phyloP scores from a whole-genome alignment of 352 stramenopile species.

The Pythium folliculosum region DNA sequence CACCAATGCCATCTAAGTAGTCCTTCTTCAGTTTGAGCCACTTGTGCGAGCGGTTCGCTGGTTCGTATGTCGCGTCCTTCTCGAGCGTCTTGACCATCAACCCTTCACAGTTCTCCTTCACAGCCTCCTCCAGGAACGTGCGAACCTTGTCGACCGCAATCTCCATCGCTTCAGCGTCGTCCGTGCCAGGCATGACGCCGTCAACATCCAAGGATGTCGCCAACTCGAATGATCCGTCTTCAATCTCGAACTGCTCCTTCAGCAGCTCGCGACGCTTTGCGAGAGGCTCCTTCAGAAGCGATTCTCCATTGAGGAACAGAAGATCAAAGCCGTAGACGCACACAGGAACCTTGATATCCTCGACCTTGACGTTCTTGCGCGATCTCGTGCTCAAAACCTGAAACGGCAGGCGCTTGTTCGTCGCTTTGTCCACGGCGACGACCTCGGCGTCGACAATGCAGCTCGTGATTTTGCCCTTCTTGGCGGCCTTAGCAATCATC shows the following conservation, averaged over 20 bases:
- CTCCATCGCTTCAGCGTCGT: conserved; percentile 90
- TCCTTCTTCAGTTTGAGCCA: conserved; percentile 99
- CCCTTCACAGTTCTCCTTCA: conserved; percentile 94
- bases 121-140: conserved; percentile 94
- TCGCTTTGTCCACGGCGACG: conserved; percentile 97
- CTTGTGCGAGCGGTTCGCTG: conserved; percentile 97
- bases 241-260: conserved; percentile 90
- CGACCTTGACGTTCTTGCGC: conserved; percentile 89
- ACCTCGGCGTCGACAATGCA: conserved; percentile 99
- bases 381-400: conserved; percentile 98
- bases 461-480: conserved; percentile 57
- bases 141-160: conserved; percentile 76
- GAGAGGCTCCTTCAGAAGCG: conserved; percentile 91
- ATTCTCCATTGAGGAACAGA: conserved; percentile 97
- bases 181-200: conserved; percentile 81
- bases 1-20: conserved; percentile 97
- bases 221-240: conserved; percentile 95
- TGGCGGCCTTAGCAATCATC: conserved; percentile 66
- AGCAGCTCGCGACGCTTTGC: conserved; percentile 91
- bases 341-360: conserved; percentile 91
- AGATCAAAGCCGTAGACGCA: conserved; percentile 99
- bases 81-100: conserved; percentile 99
- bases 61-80: conserved; percentile 97
- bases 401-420: conserved; percentile 97
- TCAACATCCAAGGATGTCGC: conserved; percentile 90